Conservation (phyloP, 2,329 filamentous ascomycete species). For the Fonsecaea pugnacius region DNA sequence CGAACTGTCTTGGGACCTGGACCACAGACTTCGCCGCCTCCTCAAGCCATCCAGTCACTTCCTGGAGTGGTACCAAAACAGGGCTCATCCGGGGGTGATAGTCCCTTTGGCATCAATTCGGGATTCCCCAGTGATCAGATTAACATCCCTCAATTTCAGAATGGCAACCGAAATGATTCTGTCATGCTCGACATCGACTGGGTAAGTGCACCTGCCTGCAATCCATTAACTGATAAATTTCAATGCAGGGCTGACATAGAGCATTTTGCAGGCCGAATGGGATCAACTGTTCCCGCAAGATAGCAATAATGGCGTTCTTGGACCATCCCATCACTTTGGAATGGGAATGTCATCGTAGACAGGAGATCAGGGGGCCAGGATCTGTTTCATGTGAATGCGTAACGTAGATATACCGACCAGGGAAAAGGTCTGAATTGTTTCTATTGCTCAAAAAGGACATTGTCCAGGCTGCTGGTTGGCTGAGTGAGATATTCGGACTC, state of each 20-base stretch:
- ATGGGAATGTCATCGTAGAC: slow-evolving; percentile 14
- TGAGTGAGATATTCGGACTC: slow-evolving; percentile 10
- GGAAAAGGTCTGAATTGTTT: background rate
- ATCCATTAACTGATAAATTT: background rate
- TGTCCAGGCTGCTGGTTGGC: slow-evolving; percentile 11
- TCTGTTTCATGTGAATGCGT: background rate
- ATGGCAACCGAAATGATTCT: slow-evolving; percentile 37
- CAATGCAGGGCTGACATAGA: slow-evolving; percentile 7
- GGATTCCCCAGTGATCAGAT: slow-evolving; percentile 32
- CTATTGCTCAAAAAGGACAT: slow-evolving; percentile 10
- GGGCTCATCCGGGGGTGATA: slow-evolving; percentile 30
- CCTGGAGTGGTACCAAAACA: slow-evolving; percentile 27
- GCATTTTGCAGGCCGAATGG: slow-evolving; percentile 41
- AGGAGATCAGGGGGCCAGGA: background rate
- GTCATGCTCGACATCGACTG: slow-evolving; percentile 65
- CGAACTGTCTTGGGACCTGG: slow-evolving; percentile 20
- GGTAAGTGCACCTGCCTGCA: slow-evolving; percentile 53
- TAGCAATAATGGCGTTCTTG: slow-evolving; percentile 58
- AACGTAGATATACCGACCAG: background rate
- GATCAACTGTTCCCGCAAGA: slow-evolving; percentile 45
- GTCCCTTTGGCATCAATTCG: slow-evolving; percentile 26
- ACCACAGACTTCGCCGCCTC: slow-evolving; percentile 8
- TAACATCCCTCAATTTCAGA: slow-evolving; percentile 30
- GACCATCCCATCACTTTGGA: slow-evolving; percentile 32
- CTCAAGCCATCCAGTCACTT: slow-evolving; percentile 20